Conservation (phyloP, 345 rosid species). For the Linum trigynum region DNA sequence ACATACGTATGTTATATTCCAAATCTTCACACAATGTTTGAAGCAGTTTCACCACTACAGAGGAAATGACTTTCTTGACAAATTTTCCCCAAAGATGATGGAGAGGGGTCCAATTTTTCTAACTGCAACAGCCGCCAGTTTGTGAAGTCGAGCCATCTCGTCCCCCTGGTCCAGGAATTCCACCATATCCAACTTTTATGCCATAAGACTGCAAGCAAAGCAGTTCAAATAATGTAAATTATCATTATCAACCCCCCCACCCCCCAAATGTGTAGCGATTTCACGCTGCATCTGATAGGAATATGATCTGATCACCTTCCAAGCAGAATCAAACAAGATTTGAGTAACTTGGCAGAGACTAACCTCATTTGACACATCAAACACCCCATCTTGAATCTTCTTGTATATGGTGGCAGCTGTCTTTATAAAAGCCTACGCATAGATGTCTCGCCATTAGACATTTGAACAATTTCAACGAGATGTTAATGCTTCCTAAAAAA, state of each 20-base stretch:
- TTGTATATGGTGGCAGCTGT: conserved; percentile 5
- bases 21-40: too few species aligned
- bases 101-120: background rate
- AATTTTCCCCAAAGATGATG: background rate
- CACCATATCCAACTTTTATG: conserved; percentile 4
- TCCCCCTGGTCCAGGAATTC: conserved; percentile 1
- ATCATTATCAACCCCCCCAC: background rate
- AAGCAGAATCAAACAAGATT: background rate
- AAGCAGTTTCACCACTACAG: too few species aligned
- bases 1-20: too few species aligned
- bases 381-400: conserved; percentile 2
- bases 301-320: background rate
- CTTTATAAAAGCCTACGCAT: background rate
- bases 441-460: background rate
- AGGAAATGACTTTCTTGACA: background rate
- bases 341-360: background rate
- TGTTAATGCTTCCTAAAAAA: background rate
- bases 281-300: background rate
- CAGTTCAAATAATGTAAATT: background rate
- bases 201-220: background rate
- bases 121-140: background rate
- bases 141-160: background rate
- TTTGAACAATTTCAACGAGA: background rate
- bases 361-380: conserved; percentile 4
- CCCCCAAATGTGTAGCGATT: background rate